A percentile compares a stretch with the other conserved stretches of the same genome.
Conservation (phyloP, 2,329 filamentous ascomycete genomes). For the Lecanicillium sp. region DNA sequence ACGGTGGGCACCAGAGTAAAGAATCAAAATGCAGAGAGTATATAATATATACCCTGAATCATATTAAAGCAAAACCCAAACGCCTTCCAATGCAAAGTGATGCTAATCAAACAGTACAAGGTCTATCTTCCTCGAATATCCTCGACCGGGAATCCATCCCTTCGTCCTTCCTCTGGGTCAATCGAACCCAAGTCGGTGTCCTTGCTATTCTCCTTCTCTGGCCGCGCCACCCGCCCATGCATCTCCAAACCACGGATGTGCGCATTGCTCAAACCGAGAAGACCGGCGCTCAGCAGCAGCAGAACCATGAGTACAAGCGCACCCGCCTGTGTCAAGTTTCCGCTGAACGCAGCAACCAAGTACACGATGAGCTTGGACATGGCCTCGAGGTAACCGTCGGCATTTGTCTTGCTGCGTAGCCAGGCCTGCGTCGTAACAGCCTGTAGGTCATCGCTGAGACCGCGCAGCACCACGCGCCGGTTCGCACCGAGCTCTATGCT, state of each 20-base stretch:
- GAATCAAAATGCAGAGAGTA: background rate
- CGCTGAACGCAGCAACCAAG: slow-evolving; percentile 47
- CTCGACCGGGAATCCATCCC: slow-evolving; percentile 6
- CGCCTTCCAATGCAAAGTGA: background rate
- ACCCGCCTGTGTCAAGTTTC: slow-evolving; percentile 48
- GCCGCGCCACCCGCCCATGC: slow-evolving; percentile 41
- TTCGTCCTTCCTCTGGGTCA: slow-evolving; percentile 3
- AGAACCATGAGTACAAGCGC: slow-evolving; percentile 45
- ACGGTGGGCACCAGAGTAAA: background rate
- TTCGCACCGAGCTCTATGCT: slow-evolving; percentile 47
- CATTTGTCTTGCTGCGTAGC: slow-evolving; percentile 44
- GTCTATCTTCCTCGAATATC: background rate
- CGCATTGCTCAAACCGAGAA: slow-evolving; percentile 50
- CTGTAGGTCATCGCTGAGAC: slow-evolving; percentile 49
- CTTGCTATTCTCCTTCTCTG: slow-evolving; percentile 10
- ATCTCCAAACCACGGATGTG: slow-evolving; percentile 42
- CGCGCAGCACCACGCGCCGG: slow-evolving; percentile 46
- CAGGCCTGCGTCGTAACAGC: slow-evolving; percentile 53
- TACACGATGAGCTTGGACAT: slow-evolving; percentile 53
- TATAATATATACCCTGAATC: background rate
- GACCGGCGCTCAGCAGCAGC: slow-evolving; percentile 44
- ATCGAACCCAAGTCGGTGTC: background rate
- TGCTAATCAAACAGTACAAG: background rate
- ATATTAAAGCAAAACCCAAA: background rate
- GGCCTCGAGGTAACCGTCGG: slow-evolving; percentile 47